Evolutionary conservation across 2,329 filamentous ascomycete genomes (phyloP), one percentile per base, ranked within the genome.

Genomic region (Trichocomaceae sp.): DNA sequence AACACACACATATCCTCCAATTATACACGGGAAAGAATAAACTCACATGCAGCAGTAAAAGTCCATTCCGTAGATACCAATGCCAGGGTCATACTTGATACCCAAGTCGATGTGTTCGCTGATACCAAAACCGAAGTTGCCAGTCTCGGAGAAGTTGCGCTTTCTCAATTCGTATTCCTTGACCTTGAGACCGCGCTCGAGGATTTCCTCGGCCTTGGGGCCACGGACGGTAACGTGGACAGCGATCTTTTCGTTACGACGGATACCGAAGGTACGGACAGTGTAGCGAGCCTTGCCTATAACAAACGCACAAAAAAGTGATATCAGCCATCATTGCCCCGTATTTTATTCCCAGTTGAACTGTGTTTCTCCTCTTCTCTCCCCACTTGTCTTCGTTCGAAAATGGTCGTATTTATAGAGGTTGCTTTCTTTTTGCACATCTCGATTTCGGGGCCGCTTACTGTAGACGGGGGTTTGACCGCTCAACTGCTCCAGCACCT

Each of bases 381-480:
- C 19, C 49, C 19, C 41, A n/a, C 29, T 55, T 20, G 31, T 56
- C 22, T 50, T 52, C 50, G 19, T 33, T 46, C 41, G 19, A 42
- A 46, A 39, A 35, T 46, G 9, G n/a, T 52, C 31, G 37, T 49
- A 50, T 41, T 3, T 35, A 45, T 39, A 20, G 12, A 26, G n/a
- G n/a, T 19, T 39, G n/a, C n/a, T n/a, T 7, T 26, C 4, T 26
- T 41, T 41, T 20, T 20, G 15, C 39, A 19, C 15, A 44, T 19
- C 47, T 57, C 46, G 56, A 49, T 15, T 56, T 42, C 47, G 37
- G 47, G 60, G 80, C 65, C 61, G 51, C 69, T 65, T 84, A 92
- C 89, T 95, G 90, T 99, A 99, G 80, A 99, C 93, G 71, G 93
- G 93, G 69, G 93, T 97, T 84, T 99, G 93, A 91, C 93, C 93